Percentiles rank a stretch among this genome's conserved stretches.
phyloP scores from a whole-genome alignment of 106 monocot species.

The Alisma plantagoaquatica region DNA sequence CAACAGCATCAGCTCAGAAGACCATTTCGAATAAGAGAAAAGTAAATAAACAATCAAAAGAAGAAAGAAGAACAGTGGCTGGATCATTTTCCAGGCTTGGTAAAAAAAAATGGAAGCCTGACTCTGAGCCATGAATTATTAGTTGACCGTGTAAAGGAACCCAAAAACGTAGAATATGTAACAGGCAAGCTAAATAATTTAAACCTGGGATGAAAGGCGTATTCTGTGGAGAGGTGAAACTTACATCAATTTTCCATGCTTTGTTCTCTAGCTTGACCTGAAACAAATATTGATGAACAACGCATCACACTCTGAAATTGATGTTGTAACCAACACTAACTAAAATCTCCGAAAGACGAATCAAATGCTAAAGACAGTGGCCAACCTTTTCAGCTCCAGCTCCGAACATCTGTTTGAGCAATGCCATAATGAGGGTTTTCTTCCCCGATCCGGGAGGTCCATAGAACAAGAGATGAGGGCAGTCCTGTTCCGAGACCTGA shows the following conservation, averaged over 20 bases:
- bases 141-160: too few relatives aligned
- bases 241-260: conserved; percentile 77
- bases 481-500: conserved; percentile 84
- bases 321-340: not conserved
- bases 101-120: too few relatives aligned
- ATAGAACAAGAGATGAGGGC: conserved; percentile 83
- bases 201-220: too few relatives aligned
- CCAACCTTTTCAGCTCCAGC: conserved; percentile 57
- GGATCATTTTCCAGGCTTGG: too few relatives aligned
- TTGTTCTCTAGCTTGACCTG: conserved; percentile 94
- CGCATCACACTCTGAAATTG: not conserved
- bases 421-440: conserved; percentile 86
- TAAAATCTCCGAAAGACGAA: not conserved
- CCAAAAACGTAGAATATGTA: too few relatives aligned
- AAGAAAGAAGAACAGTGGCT: not conserved
- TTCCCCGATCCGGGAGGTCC: conserved; percentile 85
- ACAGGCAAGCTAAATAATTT: too few relatives aligned
- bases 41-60: too few relatives aligned
- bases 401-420: conserved; percentile 85
- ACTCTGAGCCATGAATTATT: too few relatives aligned
- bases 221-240: too few relatives aligned
- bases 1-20: not conserved
- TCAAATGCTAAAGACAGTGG: too few relatives aligned
- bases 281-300: conserved; percentile 7
- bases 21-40: not conserved